These are phyloP conservation scores for Usnea hakonensis DNA, from an alignment of 495 filamentous ascomycete genomes.

Conservation along the genomic window DNA sequence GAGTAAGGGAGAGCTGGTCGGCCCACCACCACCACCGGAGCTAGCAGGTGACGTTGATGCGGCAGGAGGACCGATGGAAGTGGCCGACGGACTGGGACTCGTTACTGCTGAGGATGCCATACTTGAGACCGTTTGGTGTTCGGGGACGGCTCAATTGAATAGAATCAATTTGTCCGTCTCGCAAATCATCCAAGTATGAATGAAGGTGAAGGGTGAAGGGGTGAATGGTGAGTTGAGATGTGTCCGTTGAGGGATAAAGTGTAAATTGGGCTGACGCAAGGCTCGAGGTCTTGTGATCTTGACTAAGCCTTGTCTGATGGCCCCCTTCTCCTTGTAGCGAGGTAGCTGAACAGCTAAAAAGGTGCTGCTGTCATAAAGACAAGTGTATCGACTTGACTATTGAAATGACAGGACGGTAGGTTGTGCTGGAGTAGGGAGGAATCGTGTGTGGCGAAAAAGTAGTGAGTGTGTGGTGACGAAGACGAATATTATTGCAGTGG, in stretches of 20 bases:
- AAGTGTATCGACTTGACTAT: not conserved
- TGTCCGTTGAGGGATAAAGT: not conserved
- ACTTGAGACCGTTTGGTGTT: not conserved
- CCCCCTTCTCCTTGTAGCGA: not conserved
- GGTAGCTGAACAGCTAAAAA: not conserved
- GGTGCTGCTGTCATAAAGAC: not conserved
- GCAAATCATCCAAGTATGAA: not conserved
- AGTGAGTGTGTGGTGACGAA: not conserved
- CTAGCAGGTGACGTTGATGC: conserved; percentile 1
- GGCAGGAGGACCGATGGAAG: not conserved
- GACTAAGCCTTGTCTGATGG: not conserved
- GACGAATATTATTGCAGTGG: not conserved
- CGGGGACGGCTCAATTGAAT: not conserved
- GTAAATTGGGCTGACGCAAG: not conserved
- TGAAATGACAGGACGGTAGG: not conserved
- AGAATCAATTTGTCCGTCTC: not conserved
- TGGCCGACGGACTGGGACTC: not conserved
- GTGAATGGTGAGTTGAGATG: accelerated
- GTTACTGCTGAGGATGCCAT: conserved; percentile 3
- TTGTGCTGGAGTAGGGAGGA: not conserved
- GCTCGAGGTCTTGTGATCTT: not conserved
- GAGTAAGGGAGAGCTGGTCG: conserved; percentile 84
- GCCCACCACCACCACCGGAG: conserved; percentile 30
- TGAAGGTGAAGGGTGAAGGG: no score
- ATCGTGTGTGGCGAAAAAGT: not conserved